These are phyloP conservation scores for Globisporangium middletonii DNA, from an alignment of 352 stramenopile genomes.

Conservation along the genomic window DNA sequence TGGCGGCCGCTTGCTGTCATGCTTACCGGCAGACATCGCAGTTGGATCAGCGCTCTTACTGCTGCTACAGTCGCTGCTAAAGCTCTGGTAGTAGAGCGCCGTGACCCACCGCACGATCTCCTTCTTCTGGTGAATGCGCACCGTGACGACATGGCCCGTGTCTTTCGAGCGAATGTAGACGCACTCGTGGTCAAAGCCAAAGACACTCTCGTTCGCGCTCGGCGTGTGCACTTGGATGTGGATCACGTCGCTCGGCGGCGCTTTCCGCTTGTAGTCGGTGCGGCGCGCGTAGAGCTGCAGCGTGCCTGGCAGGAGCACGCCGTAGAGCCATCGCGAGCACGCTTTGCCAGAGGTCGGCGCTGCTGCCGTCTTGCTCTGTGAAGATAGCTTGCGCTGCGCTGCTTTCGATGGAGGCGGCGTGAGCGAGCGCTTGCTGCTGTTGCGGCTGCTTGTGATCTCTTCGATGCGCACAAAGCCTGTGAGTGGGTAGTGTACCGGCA, in stretches of 20 bases:
- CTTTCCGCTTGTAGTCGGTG: constrained; percentile 52
- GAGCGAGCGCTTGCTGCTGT: background rate
- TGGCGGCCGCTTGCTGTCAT: constrained; percentile 14
- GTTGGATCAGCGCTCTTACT: background rate
- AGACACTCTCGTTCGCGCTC: constrained; percentile 42
- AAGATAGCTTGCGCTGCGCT: background rate
- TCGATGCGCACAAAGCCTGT: constrained; percentile 52
- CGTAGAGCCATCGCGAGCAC: constrained; percentile 54
- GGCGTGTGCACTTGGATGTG: constrained; percentile 31
- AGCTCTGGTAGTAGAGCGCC: constrained; percentile 55
- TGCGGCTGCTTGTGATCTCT: constrained; percentile 8
- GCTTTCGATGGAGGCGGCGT: background rate
- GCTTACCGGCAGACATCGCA: constrained; percentile 4
- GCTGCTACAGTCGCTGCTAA: constrained; percentile 8
- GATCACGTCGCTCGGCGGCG: constrained; percentile 34
- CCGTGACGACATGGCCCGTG: constrained; percentile 30
- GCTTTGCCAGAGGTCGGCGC: constrained; percentile 15
- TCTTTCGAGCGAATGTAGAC: constrained; percentile 44
- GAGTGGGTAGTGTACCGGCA: constrained; percentile 13
- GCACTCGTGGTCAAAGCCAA: constrained; percentile 56
- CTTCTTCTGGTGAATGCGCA: constrained; percentile 57
- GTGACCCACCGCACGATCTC: constrained; percentile 61
- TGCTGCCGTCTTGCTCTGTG: background rate
- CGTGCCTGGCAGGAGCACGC: constrained; percentile 32
- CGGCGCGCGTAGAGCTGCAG: constrained; percentile 49